A percentile compares a stretch with the other conserved stretches of the same genome.
phyloP scores from a whole-genome alignment of 768 basidiomycete genomes.

The Leucocoprinus sp. region DNA sequence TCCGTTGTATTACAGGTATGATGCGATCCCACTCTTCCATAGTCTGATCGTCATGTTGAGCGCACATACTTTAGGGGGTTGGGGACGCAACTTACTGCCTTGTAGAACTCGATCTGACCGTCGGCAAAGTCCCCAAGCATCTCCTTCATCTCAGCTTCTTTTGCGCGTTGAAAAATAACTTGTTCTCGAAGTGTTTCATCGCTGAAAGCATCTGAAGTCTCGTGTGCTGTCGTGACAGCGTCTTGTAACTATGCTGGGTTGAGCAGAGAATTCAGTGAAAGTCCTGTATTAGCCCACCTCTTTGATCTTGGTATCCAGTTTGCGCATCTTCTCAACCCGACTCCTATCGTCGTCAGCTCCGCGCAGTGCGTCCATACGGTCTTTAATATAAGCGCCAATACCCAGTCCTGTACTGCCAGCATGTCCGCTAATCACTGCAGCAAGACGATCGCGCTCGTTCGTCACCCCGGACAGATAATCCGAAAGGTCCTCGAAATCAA shows the following conservation, averaged over 20 bases:
- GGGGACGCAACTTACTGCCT: slow-evolving; percentile 41
- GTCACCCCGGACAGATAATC: slow-evolving; percentile 93
- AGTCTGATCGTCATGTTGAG: slow-evolving; percentile 35
- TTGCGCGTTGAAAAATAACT: slow-evolving; percentile 79
- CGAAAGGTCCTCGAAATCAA: slow-evolving; percentile 96
- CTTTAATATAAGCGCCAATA: slow-evolving; percentile 82
- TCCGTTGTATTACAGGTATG: slow-evolving; percentile 88
- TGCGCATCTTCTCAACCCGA: slow-evolving; percentile 88
- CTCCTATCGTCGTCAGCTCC: slow-evolving; percentile 92
- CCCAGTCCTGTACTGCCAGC: slow-evolving; percentile 81
- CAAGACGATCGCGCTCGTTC: slow-evolving; percentile 84
- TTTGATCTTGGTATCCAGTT: slow-evolving; percentile 90
- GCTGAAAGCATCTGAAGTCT: slow-evolving; percentile 94
- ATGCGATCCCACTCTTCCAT: slow-evolving; percentile 98
- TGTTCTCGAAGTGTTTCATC: slow-evolving; percentile 93
- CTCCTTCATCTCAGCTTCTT: slow-evolving; percentile 96
- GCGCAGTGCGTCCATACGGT: slow-evolving; percentile 84
- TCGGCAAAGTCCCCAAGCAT: slow-evolving; percentile 84
- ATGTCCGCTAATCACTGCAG: slow-evolving; percentile 84
- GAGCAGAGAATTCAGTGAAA: slow-evolving; percentile 8
- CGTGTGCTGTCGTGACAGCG: slow-evolving; percentile 89
- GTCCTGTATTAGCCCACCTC: slow-evolving; percentile 48
- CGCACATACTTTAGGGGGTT: slow-evolving; percentile 2
- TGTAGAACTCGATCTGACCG: slow-evolving; percentile 93
- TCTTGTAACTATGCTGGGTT: slow-evolving; percentile 70